Evolutionary conservation across 257 asterid genomes (phyloP).

Genomic region (Jacaranda mimosifolia): DNA sequence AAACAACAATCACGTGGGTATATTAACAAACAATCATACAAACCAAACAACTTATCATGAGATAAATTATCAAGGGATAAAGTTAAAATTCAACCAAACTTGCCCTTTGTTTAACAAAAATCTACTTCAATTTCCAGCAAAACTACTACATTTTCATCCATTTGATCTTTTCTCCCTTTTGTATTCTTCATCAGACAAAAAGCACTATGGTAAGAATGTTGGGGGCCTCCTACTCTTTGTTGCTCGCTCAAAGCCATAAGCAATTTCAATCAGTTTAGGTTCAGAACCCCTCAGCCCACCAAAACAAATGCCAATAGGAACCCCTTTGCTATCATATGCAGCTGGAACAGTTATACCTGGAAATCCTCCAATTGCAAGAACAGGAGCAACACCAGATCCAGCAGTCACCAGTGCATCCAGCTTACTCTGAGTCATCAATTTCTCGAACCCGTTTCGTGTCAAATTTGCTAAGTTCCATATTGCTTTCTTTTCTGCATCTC

Average conservation of each 20-base stretch:
- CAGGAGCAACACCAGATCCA: conserved; percentile 7
- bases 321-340: conserved; percentile 42
- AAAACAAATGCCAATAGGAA: conserved; percentile 55
- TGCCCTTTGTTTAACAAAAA: too few species aligned
- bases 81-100: too few species aligned
- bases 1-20: too few species aligned
- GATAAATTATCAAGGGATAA: too few species aligned
- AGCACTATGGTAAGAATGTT: conserved; percentile 31
- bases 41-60: too few species aligned
- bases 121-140: too few species aligned
- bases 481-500: conserved; percentile 42
- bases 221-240: conserved; percentile 59
- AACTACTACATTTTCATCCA: background rate
- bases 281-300: conserved; percentile 59
- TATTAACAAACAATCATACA: too few species aligned
- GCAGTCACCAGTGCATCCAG: conserved; percentile 53
- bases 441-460: conserved; percentile 41
- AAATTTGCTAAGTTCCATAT: conserved; percentile 25
- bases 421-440: conserved; percentile 44
- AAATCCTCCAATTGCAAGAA: conserved; percentile 56
- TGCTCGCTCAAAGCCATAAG: conserved; percentile 63
- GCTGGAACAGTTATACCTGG: conserved; percentile 65
- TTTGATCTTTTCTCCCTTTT: background rate
- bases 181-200: background rate
- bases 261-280: conserved; percentile 59